Evolutionary conservation across 768 basidiomycete genomes (phyloP), one percentile per base, ranked within the genome.

Genomic region (Galerina sulciceps): DNA sequence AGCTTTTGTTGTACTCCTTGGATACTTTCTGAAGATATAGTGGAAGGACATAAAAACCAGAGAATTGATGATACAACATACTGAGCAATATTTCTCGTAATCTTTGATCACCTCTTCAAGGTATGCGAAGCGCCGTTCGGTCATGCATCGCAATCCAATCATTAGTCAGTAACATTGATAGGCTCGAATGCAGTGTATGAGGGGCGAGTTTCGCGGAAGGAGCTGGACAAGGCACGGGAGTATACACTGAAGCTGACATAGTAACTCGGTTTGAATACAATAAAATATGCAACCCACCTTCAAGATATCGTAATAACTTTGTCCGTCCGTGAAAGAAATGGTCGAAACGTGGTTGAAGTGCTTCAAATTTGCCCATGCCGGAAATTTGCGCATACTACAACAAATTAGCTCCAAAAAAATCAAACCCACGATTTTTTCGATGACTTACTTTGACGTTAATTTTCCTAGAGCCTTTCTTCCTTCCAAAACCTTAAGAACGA

Each of bases 281-380:
- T 10, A 56, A 40, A 45, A 44, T 14, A 11, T 23, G 20, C n/a
- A n/a, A 38, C 53, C n/a, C 59, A 69, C 67, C 67, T 71, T 71
- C 6, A 72, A 42, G 45, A 67, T 71, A 47, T 73, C 60, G 35
- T 67, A 70, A 51, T 66, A 69, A 11, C 58, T 55, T 47, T 73
- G 66, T 11, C 73, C 70, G 51, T 75, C 71, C 4, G 69, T 65
- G 56, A 68, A 72, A 13, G 65, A 57, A 17, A 61, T 63, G 1
- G 67, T 71, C 10, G 70, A 65, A 11, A 75, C 62, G 17, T 57
- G 40, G 17, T 70, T 64, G 55, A 73, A 71, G 49, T 73, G 70
- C 47, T 73, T 73, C 18, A 75, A 59, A 47, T 50, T 50, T n/a
- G 56, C 60, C 71, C 73, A 75, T 5, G 56, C 57, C 26, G 73